A percentile compares a stretch with the other conserved stretches of the same genome.
Evolutionary conservation across 164 flowering plant genomes (phyloP).

Genomic region (Macadamia integrifolia): DNA sequence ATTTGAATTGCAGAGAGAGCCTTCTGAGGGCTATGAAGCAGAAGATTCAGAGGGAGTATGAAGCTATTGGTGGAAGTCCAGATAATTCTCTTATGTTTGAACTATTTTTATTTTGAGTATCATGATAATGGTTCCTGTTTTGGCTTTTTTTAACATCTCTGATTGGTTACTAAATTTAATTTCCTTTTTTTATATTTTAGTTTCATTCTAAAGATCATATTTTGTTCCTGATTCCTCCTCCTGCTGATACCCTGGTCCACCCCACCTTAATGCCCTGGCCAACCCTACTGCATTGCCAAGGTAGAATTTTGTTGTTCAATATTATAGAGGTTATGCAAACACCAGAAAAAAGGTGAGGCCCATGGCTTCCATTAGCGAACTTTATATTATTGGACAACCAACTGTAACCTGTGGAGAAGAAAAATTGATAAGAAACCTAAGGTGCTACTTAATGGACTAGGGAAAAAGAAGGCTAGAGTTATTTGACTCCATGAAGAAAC

Average conservation of each 20-base stretch:
- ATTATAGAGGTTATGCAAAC: too few species aligned
- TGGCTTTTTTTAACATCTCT: slow-evolving; percentile 69
- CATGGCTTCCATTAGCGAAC: too few species aligned
- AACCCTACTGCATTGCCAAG: too few species aligned
- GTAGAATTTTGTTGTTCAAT: too few species aligned
- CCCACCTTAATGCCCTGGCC: too few species aligned
- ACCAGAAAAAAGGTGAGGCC: too few species aligned
- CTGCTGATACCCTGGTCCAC: not conserved
- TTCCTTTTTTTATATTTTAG: not conserved
- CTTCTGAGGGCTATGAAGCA: slow-evolving; percentile 78
- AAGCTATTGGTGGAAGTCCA: slow-evolving; percentile 89
- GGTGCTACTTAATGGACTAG: too few species aligned
- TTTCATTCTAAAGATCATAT: slow-evolving; percentile 5
- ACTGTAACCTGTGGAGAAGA: too few species aligned
- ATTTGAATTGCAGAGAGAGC: slow-evolving; percentile 87
- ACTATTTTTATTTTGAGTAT: slow-evolving; percentile 77
- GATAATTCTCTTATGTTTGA: slow-evolving; percentile 77
- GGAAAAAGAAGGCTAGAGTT: too few species aligned
- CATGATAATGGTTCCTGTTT: slow-evolving; percentile 68
- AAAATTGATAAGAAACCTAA: too few species aligned
- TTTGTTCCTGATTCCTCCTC: not conserved
- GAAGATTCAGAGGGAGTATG: slow-evolving; percentile 90
- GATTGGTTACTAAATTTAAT: slow-evolving; percentile 34
- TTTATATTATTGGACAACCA: too few species aligned
- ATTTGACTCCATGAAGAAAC: too few species aligned